Base-by-base conservation (phyloP, 805 yeast genomes). In the Naumovozyma baii region DNA sequence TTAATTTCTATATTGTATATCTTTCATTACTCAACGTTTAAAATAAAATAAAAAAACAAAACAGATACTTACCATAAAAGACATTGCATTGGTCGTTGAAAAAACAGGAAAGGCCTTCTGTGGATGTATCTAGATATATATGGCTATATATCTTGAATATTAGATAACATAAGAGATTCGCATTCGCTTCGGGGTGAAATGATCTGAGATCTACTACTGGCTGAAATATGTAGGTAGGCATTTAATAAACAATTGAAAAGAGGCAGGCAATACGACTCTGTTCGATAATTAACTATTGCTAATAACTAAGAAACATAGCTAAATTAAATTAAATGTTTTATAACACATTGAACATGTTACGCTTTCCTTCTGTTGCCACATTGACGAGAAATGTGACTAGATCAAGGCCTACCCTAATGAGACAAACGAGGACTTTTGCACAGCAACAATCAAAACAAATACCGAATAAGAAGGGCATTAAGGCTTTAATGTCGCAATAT, bases 401-500 rank as follows among this genome's bases (percentile, higher is more conserved):
- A 10, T 22, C 26, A 10, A 22, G 10, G n/a, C n/a, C n/a, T n/a
- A n/a, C n/a, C 10, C 26, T 22, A 22, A 22, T 7, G 26, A 10
- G 9, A 22, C 26, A 22, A 10, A 10, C 26, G 10, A 7, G 26
- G n/a, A 33, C 17, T 18, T 13, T 25, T 10, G 22, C 16, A n/a
- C n/a, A 8, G 1, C 22, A 14, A 3, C 15, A 25, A 8, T 12
- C 10, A 7, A 36, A 32, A 2, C 14, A 10, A 4, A 18, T 9
- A n/a, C 7, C 12, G 10, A 31, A 22, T 7, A 22, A 39, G 16
- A 52, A 51, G 7, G 66, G 68, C 3, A 50, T 68, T 30, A 84
- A 76, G 58, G 79, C 74, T 9, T 67, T 92, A 46, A 72, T 83
- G 53, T 80, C 83, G 55, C 81, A 83, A 55, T 92, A 92, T 59